Percentiles rank a stretch among this genome's conserved stretches.
Conservation (phyloP, 148 eudicot species). For the Amaranthus cruentus region DNA sequence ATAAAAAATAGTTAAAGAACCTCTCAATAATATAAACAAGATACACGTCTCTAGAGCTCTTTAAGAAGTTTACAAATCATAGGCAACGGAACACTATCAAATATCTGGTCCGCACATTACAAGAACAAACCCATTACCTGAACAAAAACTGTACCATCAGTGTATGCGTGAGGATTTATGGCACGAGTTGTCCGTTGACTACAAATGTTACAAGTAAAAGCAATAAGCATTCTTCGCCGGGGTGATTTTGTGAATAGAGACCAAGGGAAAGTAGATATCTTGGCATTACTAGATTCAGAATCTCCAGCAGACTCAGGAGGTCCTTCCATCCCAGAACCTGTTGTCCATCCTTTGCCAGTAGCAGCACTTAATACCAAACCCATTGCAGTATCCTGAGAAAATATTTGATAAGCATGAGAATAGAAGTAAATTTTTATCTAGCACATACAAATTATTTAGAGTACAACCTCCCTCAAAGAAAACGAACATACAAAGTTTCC, state of each 20-base stretch:
- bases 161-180: conserved; percentile 71
- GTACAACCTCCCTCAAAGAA: background rate
- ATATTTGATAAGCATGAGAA: background rate
- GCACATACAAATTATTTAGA: background rate
- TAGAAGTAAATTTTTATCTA: background rate
- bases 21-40: too few species aligned
- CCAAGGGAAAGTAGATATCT: conserved; percentile 88
- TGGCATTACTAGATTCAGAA: conserved; percentile 56
- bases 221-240: conserved; percentile 77
- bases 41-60: background rate
- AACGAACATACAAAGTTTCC: background rate
- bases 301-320: conserved; percentile 68
- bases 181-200: conserved; percentile 91
- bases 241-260: conserved; percentile 92
- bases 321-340: conserved; percentile 96
- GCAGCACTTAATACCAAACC: conserved; percentile 91
- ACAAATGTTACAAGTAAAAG: conserved; percentile 87
- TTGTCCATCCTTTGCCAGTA: conserved; percentile 76
- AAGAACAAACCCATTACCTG: conserved; percentile 35
- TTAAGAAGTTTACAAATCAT: background rate
- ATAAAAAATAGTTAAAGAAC: too few species aligned
- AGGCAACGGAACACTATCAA: background rate
- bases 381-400: conserved; percentile 74
- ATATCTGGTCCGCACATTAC: background rate
- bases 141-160: conserved; percentile 68